Percentiles rank a stretch among this genome's conserved stretches.
phyloP scores from a whole-genome alignment of 257 asterid genomes.

The Nicotiana benthamiana region DNA sequence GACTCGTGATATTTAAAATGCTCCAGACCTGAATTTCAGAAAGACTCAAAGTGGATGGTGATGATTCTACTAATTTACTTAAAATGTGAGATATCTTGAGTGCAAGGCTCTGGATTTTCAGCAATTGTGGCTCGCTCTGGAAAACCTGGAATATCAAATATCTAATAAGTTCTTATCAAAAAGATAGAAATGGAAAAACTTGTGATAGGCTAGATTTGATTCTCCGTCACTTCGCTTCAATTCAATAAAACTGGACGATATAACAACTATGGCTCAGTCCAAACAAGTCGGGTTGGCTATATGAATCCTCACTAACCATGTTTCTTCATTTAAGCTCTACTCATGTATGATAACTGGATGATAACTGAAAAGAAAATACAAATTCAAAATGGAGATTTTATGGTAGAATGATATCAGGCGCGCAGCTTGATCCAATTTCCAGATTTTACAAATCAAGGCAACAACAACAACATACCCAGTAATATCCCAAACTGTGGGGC shows the following conservation, averaged over 20 bases:
- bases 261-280: no score
- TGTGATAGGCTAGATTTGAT: background rate
- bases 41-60: conserved; percentile 31
- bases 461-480: no score
- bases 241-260: background rate
- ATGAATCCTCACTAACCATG: no score
- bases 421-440: background rate
- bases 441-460: background rate
- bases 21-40: conserved; percentile 46
- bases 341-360: background rate
- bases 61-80: conserved; percentile 38
- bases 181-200: background rate
- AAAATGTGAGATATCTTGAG: conserved; percentile 43
- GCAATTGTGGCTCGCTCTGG: conserved; percentile 54
- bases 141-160: conserved; percentile 41
- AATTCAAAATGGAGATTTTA: background rate
- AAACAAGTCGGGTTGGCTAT: no score
- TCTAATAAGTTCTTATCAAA: background rate
- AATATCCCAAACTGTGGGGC: no score
- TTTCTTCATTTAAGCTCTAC: no score
- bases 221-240: background rate
- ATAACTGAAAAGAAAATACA: background rate
- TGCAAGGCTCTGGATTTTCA: conserved; percentile 48
- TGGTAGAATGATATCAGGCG: background rate
- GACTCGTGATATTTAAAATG: background rate